Base-by-base conservation (phyloP, 139 green algal genomes). In the Tetraselmis chui region DNA sequence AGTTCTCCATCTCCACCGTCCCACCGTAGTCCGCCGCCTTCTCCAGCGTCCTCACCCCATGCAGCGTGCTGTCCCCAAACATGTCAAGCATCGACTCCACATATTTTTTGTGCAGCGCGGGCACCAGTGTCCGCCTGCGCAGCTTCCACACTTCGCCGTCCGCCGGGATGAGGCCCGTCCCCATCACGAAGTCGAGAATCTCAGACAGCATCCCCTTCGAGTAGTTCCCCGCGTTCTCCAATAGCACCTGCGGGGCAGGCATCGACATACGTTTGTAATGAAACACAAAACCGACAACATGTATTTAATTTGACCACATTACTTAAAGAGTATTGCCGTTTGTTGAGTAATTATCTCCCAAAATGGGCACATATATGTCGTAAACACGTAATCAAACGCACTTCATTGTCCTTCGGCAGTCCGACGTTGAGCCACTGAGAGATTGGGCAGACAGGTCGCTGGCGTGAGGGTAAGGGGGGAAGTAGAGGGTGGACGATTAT, bases 121-220 rank as follows among this genome's bases (percentile, higher is more conserved):
- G 95, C 75, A 98, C 89, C 29, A 98, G 77, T 28, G 81, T 84
- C 84, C 84, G 5, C 74, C 27, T 2, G 31, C 77, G 25, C n/a
- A 81, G 82, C 59, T 88, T 90, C 95, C 95, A 98, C 1, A 95
- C 83, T 83, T 98, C 94, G 0, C 95, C 96, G 84, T 99, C 94
- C 5, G 96, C 96, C 11, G 96, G 96, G 75, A 98, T 98, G 27
- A 98, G 88, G 30, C 96, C 96, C 59, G 88, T 89, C 29, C 95
- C 95, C 95, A 98, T 98, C 31, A 98, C 92, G 91, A 97, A 97
- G 76, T 98, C 92, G 75, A 98, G 88, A 85, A 98, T 98, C 87
- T 98, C 94, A 1, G 85, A 91, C 31, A 98, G 91, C 23, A 98
- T 79, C 5, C 94, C 95, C 86, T 98, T 98, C 83, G 85, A 90